phyloP scores from a whole-genome alignment of 2,329 filamentous ascomycete species.

The Chaetomiaceae sp. region DNA sequence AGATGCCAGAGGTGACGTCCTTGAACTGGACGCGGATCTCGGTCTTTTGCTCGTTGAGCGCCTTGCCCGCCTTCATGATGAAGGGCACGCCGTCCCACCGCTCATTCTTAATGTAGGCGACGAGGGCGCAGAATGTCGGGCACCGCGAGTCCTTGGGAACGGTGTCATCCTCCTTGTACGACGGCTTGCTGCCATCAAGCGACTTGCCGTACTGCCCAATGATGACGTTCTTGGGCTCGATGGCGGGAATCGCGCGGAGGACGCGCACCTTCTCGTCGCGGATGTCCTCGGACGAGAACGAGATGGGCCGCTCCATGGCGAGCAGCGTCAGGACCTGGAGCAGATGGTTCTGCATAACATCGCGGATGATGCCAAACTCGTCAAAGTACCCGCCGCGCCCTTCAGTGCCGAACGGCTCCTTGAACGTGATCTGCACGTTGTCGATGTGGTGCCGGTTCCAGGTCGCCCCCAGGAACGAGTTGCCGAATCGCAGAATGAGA shows the following conservation, averaged over 20 bases:
- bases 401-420: conserved; percentile 98
- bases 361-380: conserved; percentile 97
- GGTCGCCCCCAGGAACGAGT: conserved; percentile 96
- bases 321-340: conserved; percentile 93
- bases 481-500: conserved; percentile 93
- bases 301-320: conserved; percentile 97
- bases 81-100: conserved; percentile 98
- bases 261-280: conserved; percentile 98
- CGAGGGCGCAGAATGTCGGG: conserved; percentile 95
- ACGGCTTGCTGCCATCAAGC: conserved; percentile 90
- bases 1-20: conserved; percentile 98
- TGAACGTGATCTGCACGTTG: conserved; percentile 98
- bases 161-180: conserved; percentile 98
- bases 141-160: conserved; percentile 96
- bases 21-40: conserved; percentile 99
- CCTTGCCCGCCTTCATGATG: conserved; percentile 98
- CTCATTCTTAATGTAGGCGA: conserved; percentile 99
- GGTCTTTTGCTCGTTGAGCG: conserved; percentile 98
- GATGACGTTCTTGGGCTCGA: conserved; percentile 99
- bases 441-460: conserved; percentile 99
- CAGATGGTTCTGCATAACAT: conserved; percentile 99
- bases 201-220: conserved; percentile 98
- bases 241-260: conserved; percentile 84
- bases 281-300: conserved; percentile 96
- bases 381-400: conserved; percentile 98